Percentiles rank a stretch among this genome's conserved stretches.
phyloP scores from a whole-genome alignment of 2,329 filamentous ascomycete genomes.

The Neoarthrinium moseri region DNA sequence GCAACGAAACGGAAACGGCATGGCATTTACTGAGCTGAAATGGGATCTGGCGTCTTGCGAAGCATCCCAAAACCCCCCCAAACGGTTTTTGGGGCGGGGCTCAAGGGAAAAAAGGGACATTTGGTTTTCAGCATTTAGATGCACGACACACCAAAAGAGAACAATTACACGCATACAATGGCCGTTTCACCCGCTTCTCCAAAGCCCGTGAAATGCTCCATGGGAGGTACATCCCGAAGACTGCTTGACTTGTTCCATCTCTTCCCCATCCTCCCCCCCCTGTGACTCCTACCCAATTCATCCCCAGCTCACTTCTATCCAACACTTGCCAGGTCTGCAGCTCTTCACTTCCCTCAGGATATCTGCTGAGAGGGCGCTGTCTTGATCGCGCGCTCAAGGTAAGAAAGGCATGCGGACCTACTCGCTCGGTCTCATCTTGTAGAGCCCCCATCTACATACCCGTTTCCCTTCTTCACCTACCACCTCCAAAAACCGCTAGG shows the following conservation, averaged over 20 bases:
- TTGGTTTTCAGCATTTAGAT: conserved; percentile 28
- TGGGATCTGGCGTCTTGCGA: conserved; percentile 8
- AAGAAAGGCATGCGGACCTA: too few relatives aligned
- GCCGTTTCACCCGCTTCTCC: conserved; percentile 63
- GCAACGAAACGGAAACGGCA: conserved; percentile 6
- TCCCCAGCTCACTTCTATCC: conserved; percentile 8
- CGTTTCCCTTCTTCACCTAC: background rate
- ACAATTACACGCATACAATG: conserved; percentile 60
- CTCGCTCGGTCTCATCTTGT: too few relatives aligned
- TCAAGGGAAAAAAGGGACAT: background rate
- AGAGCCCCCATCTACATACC: background rate
- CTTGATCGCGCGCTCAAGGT: too few relatives aligned
- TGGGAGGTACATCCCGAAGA: conserved; percentile 74
- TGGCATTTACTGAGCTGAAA: conserved; percentile 8
- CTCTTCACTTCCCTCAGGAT: too few relatives aligned
- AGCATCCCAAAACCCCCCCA: background rate
- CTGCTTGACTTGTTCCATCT: conserved; percentile 17
- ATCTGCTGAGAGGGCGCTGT: too few relatives aligned
- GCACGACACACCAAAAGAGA: conserved; percentile 33
- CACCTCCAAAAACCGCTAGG: conserved; percentile 57
- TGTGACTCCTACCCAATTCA: background rate
- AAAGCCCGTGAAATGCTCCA: conserved; percentile 67
- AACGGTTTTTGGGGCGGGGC: background rate
- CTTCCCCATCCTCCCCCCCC: background rate
- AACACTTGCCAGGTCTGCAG: too few relatives aligned